These are phyloP conservation scores for Fusarium burgessii DNA, from an alignment of 2,329 filamentous ascomycete species.

Conservation along the genomic window DNA sequence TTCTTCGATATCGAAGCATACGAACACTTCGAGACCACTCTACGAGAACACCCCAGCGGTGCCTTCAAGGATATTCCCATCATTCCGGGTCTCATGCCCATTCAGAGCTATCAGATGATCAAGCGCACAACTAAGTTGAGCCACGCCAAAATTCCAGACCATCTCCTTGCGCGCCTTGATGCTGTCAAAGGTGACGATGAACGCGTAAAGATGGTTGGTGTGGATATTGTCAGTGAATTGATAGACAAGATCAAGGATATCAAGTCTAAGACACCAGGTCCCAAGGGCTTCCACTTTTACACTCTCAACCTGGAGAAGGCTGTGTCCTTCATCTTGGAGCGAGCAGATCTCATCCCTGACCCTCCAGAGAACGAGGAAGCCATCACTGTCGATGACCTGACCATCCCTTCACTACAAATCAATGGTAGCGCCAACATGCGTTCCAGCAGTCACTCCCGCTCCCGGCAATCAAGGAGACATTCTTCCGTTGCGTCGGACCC, in stretches of 20 bases:
- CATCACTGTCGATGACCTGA: slow-evolving; percentile 59
- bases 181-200: slow-evolving; percentile 83
- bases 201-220: slow-evolving; percentile 81
- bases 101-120: slow-evolving; percentile 97
- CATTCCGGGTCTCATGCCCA: slow-evolving; percentile 95
- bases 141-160: slow-evolving; percentile 82
- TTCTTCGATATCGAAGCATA: slow-evolving; percentile 94
- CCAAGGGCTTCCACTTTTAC: slow-evolving; percentile 94
- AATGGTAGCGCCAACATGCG: slow-evolving; percentile 59
- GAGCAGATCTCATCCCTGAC: slow-evolving; percentile 83
- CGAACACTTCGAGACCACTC: slow-evolving; percentile 78
- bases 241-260: slow-evolving; percentile 80
- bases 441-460: slow-evolving; percentile 51
- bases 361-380: slow-evolving; percentile 65
- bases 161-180: slow-evolving; percentile 77
- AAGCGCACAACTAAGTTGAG: slow-evolving; percentile 94
- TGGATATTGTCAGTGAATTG: slow-evolving; percentile 86
- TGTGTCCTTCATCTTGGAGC: slow-evolving; percentile 91
- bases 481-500: slow-evolving; percentile 87
- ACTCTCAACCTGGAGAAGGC: slow-evolving; percentile 97
- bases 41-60: slow-evolving; percentile 85
- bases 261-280: slow-evolving; percentile 67
- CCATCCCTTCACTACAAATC: slow-evolving; percentile 54
- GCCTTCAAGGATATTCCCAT: slow-evolving; percentile 89
- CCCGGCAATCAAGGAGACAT: slow-evolving; percentile 66